Percentiles rank a stretch among this genome's conserved stretches.
Evolutionary conservation across 2,329 filamentous ascomycete species (phyloP).

Genomic region (Ceratocystis colombiana): DNA sequence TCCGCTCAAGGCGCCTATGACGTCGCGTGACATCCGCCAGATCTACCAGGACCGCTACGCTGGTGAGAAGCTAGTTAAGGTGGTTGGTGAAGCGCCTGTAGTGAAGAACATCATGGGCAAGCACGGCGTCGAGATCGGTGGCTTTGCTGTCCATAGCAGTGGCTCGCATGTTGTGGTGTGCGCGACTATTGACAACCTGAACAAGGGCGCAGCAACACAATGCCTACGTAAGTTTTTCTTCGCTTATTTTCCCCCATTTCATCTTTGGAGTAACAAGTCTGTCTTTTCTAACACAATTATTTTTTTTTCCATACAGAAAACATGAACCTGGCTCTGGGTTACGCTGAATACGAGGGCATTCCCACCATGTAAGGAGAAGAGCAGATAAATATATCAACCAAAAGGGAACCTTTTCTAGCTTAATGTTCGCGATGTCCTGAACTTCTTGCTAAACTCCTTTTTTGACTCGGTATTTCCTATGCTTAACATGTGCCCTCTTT

Average conservation of each 20-base stretch:
- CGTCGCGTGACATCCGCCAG: conserved; percentile 81
- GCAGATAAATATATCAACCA: not conserved
- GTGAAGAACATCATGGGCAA: conserved; percentile 77
- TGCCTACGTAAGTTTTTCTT: conserved; percentile 62
- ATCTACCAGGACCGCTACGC: conserved; percentile 94
- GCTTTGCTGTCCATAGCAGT: conserved; percentile 81
- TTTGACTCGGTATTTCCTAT: not conserved
- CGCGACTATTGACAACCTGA: conserved; percentile 83
- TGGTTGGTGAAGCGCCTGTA: conserved; percentile 73
- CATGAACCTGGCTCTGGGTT: conserved; percentile 86
- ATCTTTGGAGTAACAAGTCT: conserved; percentile 22
- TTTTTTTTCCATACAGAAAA: conserved; percentile 49
- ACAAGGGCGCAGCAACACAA: conserved; percentile 88
- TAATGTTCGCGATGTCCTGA: not conserved
- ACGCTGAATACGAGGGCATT: conserved; percentile 81
- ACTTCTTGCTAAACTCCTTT: not conserved
- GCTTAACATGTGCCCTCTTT: not conserved
- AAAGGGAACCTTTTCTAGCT: not conserved
- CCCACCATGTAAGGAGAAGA: conserved; percentile 40
- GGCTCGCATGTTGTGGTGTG: conserved; percentile 92
- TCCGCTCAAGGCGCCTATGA: conserved; percentile 76
- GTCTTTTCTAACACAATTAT: not conserved
- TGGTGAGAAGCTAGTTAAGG: conserved; percentile 88
- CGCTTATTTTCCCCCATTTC: not conserved
- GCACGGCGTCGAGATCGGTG: conserved; percentile 88